Conservation (phyloP, 2,329 filamentous ascomycete genomes). For the Paecilomyces sp. region DNA sequence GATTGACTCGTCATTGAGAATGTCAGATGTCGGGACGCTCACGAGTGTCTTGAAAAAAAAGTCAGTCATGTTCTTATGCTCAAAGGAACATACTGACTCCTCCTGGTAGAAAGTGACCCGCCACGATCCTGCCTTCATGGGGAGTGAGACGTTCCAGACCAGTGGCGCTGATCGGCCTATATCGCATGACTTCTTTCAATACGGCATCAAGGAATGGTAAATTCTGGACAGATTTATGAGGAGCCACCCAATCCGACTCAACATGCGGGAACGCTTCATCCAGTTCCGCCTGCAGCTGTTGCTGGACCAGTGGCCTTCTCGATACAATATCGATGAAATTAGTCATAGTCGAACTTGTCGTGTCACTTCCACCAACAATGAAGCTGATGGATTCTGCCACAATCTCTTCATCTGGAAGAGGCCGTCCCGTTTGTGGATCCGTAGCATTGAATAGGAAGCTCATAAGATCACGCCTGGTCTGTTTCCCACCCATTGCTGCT, state of each 20-base stretch:
- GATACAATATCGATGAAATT: constrained; percentile 6
- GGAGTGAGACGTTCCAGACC: constrained; percentile 6
- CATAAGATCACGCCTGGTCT: no score
- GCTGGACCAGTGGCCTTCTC: background rate
- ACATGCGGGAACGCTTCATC: background rate
- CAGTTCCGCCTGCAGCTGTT: constrained; percentile 2
- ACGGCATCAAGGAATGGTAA: constrained; percentile 6
- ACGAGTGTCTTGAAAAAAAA: no score
- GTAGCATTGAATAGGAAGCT: no score
- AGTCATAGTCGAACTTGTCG: constrained; percentile 7
- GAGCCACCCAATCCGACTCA: constrained; percentile 1
- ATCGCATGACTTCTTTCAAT: constrained; percentile 6
- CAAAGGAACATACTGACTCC: constrained; percentile 1
- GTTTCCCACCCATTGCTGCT: background rate
- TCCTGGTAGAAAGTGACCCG: constrained; percentile 1
- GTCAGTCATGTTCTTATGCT: no score
- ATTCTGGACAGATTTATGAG: constrained; percentile 1
- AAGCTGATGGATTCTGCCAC: constrained; percentile 7
- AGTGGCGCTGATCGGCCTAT: constrained; percentile 5
- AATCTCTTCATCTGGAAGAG: constrained; percentile 5
- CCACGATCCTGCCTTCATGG: background rate
- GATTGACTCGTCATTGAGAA: no score
- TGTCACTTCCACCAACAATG: constrained; percentile 8
- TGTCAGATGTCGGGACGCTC: no score
- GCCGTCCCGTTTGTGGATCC: constrained; percentile 3